Evolutionary conservation across 768 basidiomycete genomes (phyloP).

Genomic region (Boletus barrowsii): DNA sequence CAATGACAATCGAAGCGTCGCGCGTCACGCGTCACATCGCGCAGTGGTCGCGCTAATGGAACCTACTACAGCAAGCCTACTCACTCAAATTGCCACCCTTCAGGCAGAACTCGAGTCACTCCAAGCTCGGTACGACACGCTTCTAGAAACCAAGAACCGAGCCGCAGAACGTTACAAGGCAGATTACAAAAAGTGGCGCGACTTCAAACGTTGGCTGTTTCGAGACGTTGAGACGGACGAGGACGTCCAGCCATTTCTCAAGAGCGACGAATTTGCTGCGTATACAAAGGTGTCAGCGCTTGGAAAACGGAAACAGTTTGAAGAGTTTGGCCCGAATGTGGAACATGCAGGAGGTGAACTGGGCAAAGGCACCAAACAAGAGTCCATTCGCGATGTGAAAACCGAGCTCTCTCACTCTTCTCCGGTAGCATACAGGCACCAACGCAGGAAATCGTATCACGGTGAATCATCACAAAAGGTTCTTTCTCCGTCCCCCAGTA

Average conservation of each 20-base stretch:
- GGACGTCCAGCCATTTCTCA: conserved; percentile 26
- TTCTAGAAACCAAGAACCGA: conserved; percentile 42
- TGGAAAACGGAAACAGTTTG: conserved; percentile 29
- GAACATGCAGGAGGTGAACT: background rate
- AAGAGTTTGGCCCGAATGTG: conserved; percentile 18
- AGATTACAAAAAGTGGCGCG: conserved; percentile 54
- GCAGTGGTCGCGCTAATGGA: background rate
- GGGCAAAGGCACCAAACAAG: conserved; percentile 1
- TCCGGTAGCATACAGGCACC: conserved; percentile 1
- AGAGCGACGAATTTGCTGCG: conserved; percentile 29
- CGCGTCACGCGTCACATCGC: background rate
- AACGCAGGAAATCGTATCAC: conserved; percentile 19
- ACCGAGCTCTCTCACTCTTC: background rate
- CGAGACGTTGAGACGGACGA: conserved; percentile 32
- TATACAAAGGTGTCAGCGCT: conserved; percentile 19
- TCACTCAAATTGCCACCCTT: conserved; percentile 18
- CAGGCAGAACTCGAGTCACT: conserved; percentile 36
- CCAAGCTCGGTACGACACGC: conserved; percentile 42
- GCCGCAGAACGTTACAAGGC: conserved; percentile 45
- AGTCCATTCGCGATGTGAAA: background rate
- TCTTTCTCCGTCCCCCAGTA: conserved; percentile 2
- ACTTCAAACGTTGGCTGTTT: conserved; percentile 43
- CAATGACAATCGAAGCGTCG: background rate
- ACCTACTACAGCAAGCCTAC: background rate
- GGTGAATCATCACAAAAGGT: conserved; percentile 7